A percentile compares a stretch with the other conserved stretches of the same genome.
phyloP scores from a whole-genome alignment of 2,329 filamentous ascomycete genomes.

The Fusarium chlamydosporum region DNA sequence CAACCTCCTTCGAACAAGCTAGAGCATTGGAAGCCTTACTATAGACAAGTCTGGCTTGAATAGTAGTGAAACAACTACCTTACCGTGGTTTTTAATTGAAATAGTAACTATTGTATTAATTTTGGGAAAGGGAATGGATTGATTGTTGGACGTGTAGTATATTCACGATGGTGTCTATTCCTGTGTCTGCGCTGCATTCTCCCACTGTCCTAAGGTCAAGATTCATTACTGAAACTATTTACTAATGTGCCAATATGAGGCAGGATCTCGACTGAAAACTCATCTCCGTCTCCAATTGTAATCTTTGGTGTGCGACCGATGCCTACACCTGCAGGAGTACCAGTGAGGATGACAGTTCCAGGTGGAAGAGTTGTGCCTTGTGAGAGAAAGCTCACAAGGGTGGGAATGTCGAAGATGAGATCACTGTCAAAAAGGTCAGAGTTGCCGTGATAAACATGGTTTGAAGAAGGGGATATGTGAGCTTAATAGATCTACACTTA shows the following conservation, averaged over 20 bases:
- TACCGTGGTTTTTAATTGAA: too few species aligned
- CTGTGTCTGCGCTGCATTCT: too few species aligned
- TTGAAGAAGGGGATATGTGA: too few species aligned
- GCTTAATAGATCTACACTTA: slow-evolving; percentile 22
- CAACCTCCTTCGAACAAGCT: too few species aligned
- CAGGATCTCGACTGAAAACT: slow-evolving; percentile 60
- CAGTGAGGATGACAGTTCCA: slow-evolving; percentile 61
- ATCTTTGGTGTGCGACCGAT: slow-evolving; percentile 56
- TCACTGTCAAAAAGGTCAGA: slow-evolving; percentile 56
- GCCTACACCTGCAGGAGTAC: slow-evolving; percentile 60
- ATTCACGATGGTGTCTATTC: too few species aligned
- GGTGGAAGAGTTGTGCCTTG: slow-evolving; percentile 60
- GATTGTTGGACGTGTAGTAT: too few species aligned
- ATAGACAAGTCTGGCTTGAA: too few species aligned
- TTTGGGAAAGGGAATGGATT: too few species aligned
- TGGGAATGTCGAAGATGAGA: slow-evolving; percentile 66
- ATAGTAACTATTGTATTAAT: too few species aligned
- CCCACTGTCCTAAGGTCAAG: not conserved
- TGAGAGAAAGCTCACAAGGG: slow-evolving; percentile 60
- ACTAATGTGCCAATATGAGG: slow-evolving; percentile 60
- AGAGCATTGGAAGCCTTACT: too few species aligned
- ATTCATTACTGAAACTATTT: slow-evolving; percentile 47
- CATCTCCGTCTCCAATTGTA: slow-evolving; percentile 57
- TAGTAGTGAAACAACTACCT: too few species aligned
- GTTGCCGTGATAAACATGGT: too few species aligned